These are phyloP conservation scores for Myxozyma neotropica DNA, from an alignment of 805 yeast species.

Conservation along the genomic window DNA sequence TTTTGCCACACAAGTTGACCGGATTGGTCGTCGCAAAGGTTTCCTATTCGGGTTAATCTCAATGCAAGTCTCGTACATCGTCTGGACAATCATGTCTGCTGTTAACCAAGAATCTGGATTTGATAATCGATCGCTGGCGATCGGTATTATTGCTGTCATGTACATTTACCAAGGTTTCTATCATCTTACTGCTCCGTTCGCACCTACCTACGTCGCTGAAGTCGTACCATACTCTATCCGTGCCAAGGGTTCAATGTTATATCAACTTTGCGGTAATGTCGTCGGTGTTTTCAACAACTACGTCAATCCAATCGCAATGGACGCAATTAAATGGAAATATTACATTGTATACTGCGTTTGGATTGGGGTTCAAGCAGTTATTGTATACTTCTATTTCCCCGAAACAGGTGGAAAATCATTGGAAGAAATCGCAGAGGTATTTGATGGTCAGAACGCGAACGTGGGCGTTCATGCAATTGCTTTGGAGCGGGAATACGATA, in stretches of 20 bases:
- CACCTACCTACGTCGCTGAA: conserved; percentile 50
- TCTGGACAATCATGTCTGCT: conserved; percentile 54
- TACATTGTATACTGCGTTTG: conserved; percentile 49
- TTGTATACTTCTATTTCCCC: conserved; percentile 45
- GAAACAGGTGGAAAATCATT: conserved; percentile 50
- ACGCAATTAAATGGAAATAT: conserved; percentile 49
- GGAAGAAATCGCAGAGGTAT: conserved; percentile 46
- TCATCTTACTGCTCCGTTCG: conserved; percentile 48
- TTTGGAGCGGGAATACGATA: conserved; percentile 1
- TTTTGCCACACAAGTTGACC: conserved; percentile 39
- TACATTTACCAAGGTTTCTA: conserved; percentile 46
- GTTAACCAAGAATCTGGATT: conserved; percentile 49
- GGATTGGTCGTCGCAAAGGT: conserved; percentile 31
- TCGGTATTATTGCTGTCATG: conserved; percentile 55
- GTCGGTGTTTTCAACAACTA: conserved; percentile 40
- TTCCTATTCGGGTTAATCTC: conserved; percentile 42
- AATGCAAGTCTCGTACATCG: conserved; percentile 47
- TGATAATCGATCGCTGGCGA: conserved; percentile 48
- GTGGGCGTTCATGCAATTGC: conserved; percentile 5
- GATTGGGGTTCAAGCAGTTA: conserved; percentile 43
- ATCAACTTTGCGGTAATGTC: conserved; percentile 11
- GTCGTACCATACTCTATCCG: conserved; percentile 38
- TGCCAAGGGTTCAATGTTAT: conserved; percentile 45
- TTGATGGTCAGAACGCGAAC: conserved; percentile 9
- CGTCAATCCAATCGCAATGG: conserved; percentile 49